Evolutionary conservation across 179 eudicot species (phyloP).

Genomic region (Vitellaria paradoxa): DNA sequence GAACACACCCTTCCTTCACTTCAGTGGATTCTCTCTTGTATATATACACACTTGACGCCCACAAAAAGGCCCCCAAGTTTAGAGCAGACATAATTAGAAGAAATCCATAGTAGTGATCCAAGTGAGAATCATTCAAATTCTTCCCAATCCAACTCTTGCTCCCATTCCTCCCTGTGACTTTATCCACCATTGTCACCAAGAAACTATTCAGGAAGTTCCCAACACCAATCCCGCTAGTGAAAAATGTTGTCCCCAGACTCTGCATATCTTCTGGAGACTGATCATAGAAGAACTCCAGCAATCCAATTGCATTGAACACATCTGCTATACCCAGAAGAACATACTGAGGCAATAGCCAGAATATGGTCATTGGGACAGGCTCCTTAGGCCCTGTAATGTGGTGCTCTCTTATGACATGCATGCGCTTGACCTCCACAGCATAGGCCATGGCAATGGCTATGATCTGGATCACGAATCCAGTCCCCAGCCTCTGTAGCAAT

Average conservation of each 20-base stretch:
- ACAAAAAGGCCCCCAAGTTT: conserved; percentile 52
- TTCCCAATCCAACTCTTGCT: conserved; percentile 80
- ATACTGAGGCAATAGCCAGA: conserved; percentile 71
- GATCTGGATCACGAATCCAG: conserved; percentile 63
- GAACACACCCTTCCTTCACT: conserved; percentile 27
- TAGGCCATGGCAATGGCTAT: conserved; percentile 62
- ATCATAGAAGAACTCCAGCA: conserved; percentile 80
- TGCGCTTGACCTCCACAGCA: conserved; percentile 50
- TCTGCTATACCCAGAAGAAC: conserved; percentile 62
- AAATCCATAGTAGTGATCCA: conserved; percentile 76
- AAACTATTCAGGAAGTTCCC: conserved; percentile 79
- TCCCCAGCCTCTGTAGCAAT: conserved; percentile 61
- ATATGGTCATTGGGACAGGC: conserved; percentile 61
- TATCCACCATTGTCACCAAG: conserved; percentile 65
- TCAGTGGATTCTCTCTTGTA: conserved; percentile 53
- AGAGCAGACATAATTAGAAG: conserved; percentile 42
- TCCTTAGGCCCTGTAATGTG: conserved; percentile 29
- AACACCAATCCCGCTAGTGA: conserved; percentile 71
- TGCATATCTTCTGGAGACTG: conserved; percentile 83
- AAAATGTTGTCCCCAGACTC: conserved; percentile 81
- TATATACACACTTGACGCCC: conserved; percentile 60
- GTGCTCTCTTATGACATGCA: conserved; percentile 43
- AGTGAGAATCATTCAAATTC: conserved; percentile 70
- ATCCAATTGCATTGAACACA: conserved; percentile 68
- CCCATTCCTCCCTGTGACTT: conserved; percentile 41